Conservation (phyloP, 768 basidiomycete species). For the Rhodosporidiobolus odoratus region DNA sequence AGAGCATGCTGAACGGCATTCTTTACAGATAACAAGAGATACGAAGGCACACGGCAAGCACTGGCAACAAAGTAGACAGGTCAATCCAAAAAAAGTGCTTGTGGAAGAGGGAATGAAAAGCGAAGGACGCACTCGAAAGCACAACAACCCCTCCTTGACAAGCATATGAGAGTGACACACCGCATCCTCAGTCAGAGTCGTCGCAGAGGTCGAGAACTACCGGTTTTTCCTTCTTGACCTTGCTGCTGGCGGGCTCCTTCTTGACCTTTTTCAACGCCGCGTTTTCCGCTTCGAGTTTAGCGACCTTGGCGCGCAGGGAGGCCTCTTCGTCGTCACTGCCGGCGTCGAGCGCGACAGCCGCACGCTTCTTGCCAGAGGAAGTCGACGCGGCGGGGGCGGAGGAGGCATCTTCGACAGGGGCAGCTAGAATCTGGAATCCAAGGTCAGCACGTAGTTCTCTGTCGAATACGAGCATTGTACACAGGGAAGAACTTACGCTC, state of each 20-base stretch:
- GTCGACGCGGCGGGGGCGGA: not conserved
- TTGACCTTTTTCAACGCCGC: not conserved
- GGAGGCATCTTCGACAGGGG: not conserved
- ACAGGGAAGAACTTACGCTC: not conserved
- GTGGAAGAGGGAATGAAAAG: not conserved
- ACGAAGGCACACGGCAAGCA: not conserved
- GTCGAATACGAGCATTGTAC: not conserved
- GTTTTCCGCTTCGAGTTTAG: constrained; percentile 5
- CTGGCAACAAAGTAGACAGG: not conserved
- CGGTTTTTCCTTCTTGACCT: constrained; percentile 15
- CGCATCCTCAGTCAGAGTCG: not conserved
- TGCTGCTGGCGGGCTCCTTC: not conserved
- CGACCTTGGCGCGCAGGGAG: constrained; percentile 16
- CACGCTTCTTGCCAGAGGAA: not conserved
- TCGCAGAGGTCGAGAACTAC: constrained; percentile 13
- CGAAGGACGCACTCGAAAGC: not conserved
- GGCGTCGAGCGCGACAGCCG: constrained; percentile 13
- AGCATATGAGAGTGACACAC: too few species aligned
- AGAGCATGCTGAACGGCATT: too few species aligned
- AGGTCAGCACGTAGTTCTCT: too few species aligned
- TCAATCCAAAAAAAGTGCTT: not conserved
- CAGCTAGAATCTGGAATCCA: too few species aligned
- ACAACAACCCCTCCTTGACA: not conserved
- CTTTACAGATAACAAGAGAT: not conserved
- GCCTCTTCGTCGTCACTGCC: constrained; percentile 9